Evolutionary conservation across 148 eudicot species (phyloP), one percentile per base, ranked within the genome.

Genomic region (Limonium bicolor): DNA sequence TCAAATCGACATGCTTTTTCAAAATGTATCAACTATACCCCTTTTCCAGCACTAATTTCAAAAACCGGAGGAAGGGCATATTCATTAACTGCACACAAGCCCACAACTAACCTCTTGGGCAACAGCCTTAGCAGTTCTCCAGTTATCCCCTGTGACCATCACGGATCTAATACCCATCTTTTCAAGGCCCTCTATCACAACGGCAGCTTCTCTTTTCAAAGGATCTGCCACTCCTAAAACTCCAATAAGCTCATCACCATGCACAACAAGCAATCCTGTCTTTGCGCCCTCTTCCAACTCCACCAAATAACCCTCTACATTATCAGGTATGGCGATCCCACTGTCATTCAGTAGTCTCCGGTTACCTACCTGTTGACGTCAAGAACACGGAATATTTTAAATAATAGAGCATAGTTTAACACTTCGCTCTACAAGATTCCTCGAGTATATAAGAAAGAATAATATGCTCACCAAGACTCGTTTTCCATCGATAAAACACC

Each of bases 131-230:
- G 97, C 97, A 4, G 97, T 90, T 60, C 95, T 75, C 87, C 85
- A 62, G 48, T 90, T 90, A 64, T 90, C 97, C 64, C 97, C 97
- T 4, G 97, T 90, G 46, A 90, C 97, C 97, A 90, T 90, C 36
- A 90, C 72, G 47, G 95, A 71, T 53, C 48, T 65, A 34, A 90
- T 73, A 30, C 97, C 97, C 93, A 90, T 90, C 67, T 90, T 90
- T 53, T 5, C 53, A 27, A 90, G 95, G 59, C 97, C 95, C 54
- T 90, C 84, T 2, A 90, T 55, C 44, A 90, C 97, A n/a, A 90
- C 74, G 50, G 77, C 68, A 55, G 97, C 97, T 72, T 90, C 97
- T 68, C 95, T 80, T 72, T 90, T 90, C 14, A 90, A 53, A 44
- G 95, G 93, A 65, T 90, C 97, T 50, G 97, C 95, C 36, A 90